Conservation (phyloP, 768 basidiomycete genomes). For the Cubamyces sp. region DNA sequence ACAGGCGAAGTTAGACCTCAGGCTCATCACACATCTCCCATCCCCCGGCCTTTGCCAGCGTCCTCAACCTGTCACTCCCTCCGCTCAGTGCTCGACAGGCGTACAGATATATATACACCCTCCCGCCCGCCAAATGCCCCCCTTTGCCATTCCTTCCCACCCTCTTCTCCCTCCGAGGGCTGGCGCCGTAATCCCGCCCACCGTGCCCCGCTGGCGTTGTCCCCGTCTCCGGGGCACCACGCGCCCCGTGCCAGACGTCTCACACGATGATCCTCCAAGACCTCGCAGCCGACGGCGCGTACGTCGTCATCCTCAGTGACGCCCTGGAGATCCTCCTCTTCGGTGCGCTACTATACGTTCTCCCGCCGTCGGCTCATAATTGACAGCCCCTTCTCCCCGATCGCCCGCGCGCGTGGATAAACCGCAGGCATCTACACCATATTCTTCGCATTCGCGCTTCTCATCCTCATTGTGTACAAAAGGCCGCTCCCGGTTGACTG, state of each 20-base stretch:
- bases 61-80: too few species aligned
- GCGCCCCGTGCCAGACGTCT: not conserved
- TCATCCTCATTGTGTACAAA: slow-evolving; percentile 16
- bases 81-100: too few species aligned
- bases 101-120: too few species aligned
- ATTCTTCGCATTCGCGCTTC: slow-evolving; percentile 17
- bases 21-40: too few species aligned
- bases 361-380: not conserved
- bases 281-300: slow-evolving; percentile 17
- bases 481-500: slow-evolving; percentile 18
- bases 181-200: not conserved
- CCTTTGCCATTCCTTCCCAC: not conserved
- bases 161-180: not conserved
- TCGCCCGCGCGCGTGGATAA: not conserved
- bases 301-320: slow-evolving; percentile 21
- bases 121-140: not conserved
- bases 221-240: not conserved
- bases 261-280: slow-evolving; percentile 11
- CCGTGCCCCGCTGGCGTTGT: not conserved
- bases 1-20: not conserved
- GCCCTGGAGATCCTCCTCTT: slow-evolving; percentile 21
- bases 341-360: not conserved
- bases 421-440: slow-evolving; percentile 18
- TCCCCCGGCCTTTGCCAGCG: too few species aligned
- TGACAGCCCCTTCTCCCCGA: not conserved